Conservation (phyloP, 768 basidiomycete species). For the Dacryopinax primogenitus region DNA sequence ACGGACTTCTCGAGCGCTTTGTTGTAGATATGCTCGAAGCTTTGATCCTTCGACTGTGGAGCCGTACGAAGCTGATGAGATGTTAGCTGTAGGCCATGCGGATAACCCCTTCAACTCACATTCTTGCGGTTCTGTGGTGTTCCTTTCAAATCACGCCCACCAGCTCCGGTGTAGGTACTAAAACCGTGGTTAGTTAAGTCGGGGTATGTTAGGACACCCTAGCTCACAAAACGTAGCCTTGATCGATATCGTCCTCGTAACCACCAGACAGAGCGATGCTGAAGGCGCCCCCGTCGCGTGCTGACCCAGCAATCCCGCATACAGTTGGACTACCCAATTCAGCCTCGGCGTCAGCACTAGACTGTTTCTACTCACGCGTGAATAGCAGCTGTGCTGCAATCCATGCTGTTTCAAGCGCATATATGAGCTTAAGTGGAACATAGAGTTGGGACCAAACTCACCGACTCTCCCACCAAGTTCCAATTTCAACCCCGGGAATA, state of each 20-base stretch:
- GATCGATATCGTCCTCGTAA: constrained; percentile 73
- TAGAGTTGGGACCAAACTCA: constrained; percentile 22
- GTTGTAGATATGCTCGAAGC: constrained; percentile 62
- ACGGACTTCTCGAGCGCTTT: constrained; percentile 53
- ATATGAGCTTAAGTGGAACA: constrained; percentile 9
- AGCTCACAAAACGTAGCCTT: constrained; percentile 67
- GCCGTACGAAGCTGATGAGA: constrained; percentile 67
- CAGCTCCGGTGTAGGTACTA: constrained; percentile 73
- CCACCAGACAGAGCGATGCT: constrained; percentile 79
- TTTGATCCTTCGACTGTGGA: constrained; percentile 72
- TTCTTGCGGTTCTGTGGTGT: constrained; percentile 75
- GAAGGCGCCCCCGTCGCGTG: constrained; percentile 48
- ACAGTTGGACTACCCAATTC: constrained; percentile 53
- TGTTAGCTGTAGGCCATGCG: not conserved
- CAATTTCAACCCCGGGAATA: constrained; percentile 68
- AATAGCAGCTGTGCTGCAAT: constrained; percentile 63
- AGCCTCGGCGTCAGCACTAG: constrained; percentile 8
- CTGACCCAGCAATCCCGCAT: constrained; percentile 59
- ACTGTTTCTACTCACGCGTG: constrained; percentile 55
- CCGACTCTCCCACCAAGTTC: constrained; percentile 72
- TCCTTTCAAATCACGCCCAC: constrained; percentile 77
- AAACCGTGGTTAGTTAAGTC: not conserved
- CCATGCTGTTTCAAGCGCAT: constrained; percentile 28
- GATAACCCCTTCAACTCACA: constrained; percentile 31
- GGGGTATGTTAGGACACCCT: not conserved